Base-by-base conservation (phyloP, 352 stramenopile species). In the Phytophthora pinifolia region DNA sequence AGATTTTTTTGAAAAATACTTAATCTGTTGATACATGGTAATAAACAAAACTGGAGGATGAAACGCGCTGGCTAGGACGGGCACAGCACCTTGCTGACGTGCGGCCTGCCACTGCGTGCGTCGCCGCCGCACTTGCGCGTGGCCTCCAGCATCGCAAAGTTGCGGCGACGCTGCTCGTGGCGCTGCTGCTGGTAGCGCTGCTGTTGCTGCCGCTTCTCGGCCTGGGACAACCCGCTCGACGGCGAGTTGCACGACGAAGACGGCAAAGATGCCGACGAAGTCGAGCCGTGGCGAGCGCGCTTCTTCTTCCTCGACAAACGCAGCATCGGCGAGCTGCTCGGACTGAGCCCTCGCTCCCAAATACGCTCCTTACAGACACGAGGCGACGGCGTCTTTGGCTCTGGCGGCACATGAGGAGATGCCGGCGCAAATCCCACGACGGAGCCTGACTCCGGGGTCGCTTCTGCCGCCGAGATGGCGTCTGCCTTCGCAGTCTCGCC, bases 251-350 rank as follows among this genome's bases (percentile, higher is more conserved):
- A 50, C 1, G 54, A 62, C 3, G 63, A 54, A 13, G 56, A 60
- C n/a, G 59, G 45, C 9, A 58, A 59, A 4, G 63, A 67, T 13
- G 49, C 15, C 0, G 67, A 76, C 15, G 67, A 77, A 14, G 70
- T 54, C 6, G 69, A 84, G 9, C 72, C 65, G 18, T 82, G 70
- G 1, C 76, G 78, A 7, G 74, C 54, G 20, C 76, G 65, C 54
- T 88, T 88, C 59, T 91, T 91, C 60, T 87, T 88, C 52, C 77
- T 82, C 1, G 47, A 64, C 22, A 70, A 14, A 1, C 76, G 72
- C 30, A 64, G 65, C 52, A 64, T 68, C 44, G 52, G 46, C 15
- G 59, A 70, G 37, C 45, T 70, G 36, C 22, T 61, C 15, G 49
- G 44, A 59, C 51, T 65, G 31, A 70, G 39, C 6, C 66, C 71